Percentiles rank a stretch among this genome's conserved stretches.
Evolutionary conservation across 176 grass and related monocot genomes (phyloP).

Genomic region (Hyparrhenia diplandra): DNA sequence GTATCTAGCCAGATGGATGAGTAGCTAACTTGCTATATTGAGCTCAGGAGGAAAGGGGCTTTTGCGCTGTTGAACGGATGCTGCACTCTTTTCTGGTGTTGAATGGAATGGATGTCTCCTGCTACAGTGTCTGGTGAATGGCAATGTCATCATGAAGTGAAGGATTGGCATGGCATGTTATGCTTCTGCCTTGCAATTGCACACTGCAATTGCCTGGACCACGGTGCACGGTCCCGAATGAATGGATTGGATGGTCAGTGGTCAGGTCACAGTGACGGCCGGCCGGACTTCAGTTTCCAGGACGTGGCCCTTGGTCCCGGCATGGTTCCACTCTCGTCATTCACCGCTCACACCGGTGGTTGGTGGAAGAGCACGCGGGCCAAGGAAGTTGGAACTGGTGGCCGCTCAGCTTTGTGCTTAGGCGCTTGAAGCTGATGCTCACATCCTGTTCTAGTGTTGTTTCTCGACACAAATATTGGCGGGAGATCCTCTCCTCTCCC

Average conservation of each 20-base stretch:
- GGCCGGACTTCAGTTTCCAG: not conserved
- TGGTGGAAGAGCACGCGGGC: too few species aligned
- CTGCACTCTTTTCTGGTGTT: conserved; percentile 4
- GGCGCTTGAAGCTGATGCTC: too few species aligned
- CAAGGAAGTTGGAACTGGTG: too few species aligned
- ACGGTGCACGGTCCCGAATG: not conserved
- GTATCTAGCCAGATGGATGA: not conserved
- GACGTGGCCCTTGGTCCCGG: too few species aligned
- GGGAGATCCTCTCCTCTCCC: too few species aligned
- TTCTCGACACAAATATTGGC: too few species aligned
- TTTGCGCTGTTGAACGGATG: conserved; percentile 10
- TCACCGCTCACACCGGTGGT: too few species aligned
- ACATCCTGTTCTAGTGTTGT: too few species aligned
- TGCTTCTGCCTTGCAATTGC: not conserved
- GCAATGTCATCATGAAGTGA: too few species aligned
- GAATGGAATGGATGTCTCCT: not conserved
- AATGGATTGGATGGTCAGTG: not conserved
- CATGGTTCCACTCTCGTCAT: too few species aligned
- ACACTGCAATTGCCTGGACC: not conserved
- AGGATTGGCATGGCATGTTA: not conserved
- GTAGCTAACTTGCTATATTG: not conserved
- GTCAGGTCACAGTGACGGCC: not conserved
- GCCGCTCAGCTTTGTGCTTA: too few species aligned
- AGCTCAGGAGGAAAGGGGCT: not conserved
- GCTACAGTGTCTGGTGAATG: not conserved